Base-by-base conservation (phyloP, 2,329 filamentous ascomycete genomes). In the Nannizziopsis barbatae region DNA sequence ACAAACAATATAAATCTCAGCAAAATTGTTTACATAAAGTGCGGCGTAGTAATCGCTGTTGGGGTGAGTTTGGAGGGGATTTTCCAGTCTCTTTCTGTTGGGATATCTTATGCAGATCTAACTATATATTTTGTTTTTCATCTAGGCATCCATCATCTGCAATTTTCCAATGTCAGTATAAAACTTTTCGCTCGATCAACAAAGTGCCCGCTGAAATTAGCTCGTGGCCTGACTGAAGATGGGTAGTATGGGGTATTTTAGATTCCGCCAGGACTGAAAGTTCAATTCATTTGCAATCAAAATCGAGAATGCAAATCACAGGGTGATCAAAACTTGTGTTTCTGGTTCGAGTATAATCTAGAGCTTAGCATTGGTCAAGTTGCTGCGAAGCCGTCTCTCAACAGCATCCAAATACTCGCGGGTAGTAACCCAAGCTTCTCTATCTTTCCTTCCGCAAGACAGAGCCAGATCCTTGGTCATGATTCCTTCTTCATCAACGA, bases 401-500 rank as follows among this genome's bases (percentile, higher is more conserved):
- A 96, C 90, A 36, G 90, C 90, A 63, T 84, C 79, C 63, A 98
- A 73, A 74, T 96, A 98, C 73, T 94, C 84, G 58, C 75, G 79
- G 50, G 90, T 96, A 46, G 88, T 95, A 58, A 94, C 92, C 71
- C 89, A 96, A 63, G 86, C 83, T 60, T 79, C 79, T 57, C 86
- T 79, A 53, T 79, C 83, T 60, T 83, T 88, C 76, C 89, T 89
- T 61, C 92, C 92, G 66, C 86, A 92, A 42, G 89, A 85, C 51
- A 96, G 79, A n/a, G 92, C 92, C 60, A 98, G 72, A 70, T 98
- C 92, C 81, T 98, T 98, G 68, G 92, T 98, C 92, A 96, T 98
- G 73, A 96, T 84, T 54, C 86, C 86, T 64, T 96, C 90, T 51
- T 85, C 69, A 66, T 96, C 86, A 57, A 98, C 92, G 20, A 90